These are phyloP conservation scores for Athelia psychrophila DNA, from an alignment of 1,284 basidiomycete species.

Conservation along the genomic window DNA sequence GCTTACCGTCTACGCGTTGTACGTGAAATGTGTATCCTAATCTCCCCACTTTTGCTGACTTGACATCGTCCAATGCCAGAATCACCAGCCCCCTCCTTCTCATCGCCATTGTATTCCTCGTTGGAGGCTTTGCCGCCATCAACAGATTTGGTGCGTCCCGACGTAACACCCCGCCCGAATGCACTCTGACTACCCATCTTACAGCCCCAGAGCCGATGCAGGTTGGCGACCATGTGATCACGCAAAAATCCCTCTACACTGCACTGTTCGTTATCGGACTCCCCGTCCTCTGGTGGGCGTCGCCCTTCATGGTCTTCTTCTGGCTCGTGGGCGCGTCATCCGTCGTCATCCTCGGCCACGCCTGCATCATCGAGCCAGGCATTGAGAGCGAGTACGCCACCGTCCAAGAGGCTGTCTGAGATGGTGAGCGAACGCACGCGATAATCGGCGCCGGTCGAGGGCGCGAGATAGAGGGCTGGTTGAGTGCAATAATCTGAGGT, in stretches of 20 bases:
- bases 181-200: constrained; percentile 2
- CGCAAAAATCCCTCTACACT: constrained; percentile 83
- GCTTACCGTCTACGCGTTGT: constrained; percentile 91
- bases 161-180: constrained; percentile 1
- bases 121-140: constrained; percentile 89
- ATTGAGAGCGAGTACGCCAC: constrained; percentile 86
- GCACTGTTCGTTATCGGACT: constrained; percentile 78
- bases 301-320: constrained; percentile 72
- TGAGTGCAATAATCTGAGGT: too few species aligned
- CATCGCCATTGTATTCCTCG: constrained; percentile 84
- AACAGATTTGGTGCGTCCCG: constrained; percentile 79
- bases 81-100: constrained; percentile 83
- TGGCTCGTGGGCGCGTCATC: constrained; percentile 77
- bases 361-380: constrained; percentile 82
- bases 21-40: constrained; percentile 27
- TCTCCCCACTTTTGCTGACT: background rate
- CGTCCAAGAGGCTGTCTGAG: constrained; percentile 65
- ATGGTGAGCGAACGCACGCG: too few species aligned
- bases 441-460: too few species aligned
- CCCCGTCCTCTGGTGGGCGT: constrained; percentile 66
- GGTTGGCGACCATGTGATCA: constrained; percentile 74
- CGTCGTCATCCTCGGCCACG: constrained; percentile 78
- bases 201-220: constrained; percentile 77
- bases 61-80: constrained; percentile 20
- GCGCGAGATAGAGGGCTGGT: too few species aligned